Evolutionary conservation across 768 basidiomycete genomes (phyloP).

Genomic region (Collybia mongolica): DNA sequence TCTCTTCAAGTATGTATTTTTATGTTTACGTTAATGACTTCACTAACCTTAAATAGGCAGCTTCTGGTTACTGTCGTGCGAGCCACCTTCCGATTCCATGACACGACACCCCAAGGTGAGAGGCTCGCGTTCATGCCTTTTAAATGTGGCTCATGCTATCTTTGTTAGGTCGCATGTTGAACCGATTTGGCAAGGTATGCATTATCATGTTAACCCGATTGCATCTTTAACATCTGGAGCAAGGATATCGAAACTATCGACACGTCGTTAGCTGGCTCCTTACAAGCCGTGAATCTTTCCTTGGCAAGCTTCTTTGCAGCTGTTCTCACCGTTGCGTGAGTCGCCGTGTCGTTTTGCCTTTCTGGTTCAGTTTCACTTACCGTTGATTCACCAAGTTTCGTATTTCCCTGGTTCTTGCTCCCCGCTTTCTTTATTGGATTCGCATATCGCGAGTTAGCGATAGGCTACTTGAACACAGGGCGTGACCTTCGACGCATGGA

Average conservation of each 20-base stretch:
- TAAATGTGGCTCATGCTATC: neutral
- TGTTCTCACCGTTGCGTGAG: conserved; percentile 68
- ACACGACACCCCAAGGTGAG: conserved; percentile 76
- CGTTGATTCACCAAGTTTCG: conserved; percentile 34
- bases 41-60: conserved; percentile 37
- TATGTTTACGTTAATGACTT: conserved; percentile 12
- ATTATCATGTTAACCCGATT: neutral
- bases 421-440: conserved; percentile 75
- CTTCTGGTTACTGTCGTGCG: conserved; percentile 70
- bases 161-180: conserved; percentile 71
- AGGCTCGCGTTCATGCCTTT: neutral
- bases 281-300: conserved; percentile 77
- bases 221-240: neutral
- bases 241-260: conserved; percentile 89
- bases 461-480: conserved; percentile 77
- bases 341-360: conserved; percentile 9
- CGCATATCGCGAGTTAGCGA: conserved; percentile 66
- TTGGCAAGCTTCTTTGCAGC: conserved; percentile 77
- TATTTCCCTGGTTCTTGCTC: conserved; percentile 83
- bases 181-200: conserved; percentile 71
- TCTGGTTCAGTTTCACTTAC: neutral
- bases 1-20: conserved; percentile 35
- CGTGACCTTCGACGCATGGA: conserved; percentile 90
- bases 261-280: conserved; percentile 59
- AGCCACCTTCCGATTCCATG: conserved; percentile 84